Evolutionary conservation across 2,329 filamentous ascomycete species (phyloP).

Genomic region (Cladophialophora exuberans): DNA sequence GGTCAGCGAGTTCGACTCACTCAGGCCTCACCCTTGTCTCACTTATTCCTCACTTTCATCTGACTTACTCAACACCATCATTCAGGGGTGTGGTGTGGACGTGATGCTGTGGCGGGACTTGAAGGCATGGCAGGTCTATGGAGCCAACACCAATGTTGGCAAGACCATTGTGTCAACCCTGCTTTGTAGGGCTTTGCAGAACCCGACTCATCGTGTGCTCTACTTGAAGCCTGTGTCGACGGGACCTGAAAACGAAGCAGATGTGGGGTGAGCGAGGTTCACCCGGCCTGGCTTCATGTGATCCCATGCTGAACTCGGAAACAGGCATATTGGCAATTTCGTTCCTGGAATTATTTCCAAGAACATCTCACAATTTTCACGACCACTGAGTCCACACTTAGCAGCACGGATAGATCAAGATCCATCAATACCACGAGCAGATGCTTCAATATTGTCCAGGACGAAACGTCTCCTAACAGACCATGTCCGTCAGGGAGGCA

Average conservation of each 20-base stretch:
- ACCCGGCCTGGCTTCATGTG: constrained; percentile 8
- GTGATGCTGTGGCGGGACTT: constrained; percentile 62
- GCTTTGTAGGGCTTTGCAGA: constrained; percentile 65
- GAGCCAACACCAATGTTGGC: constrained; percentile 81
- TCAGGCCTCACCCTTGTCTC: not conserved
- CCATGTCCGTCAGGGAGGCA: constrained; percentile 35
- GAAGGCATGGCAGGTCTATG: constrained; percentile 74
- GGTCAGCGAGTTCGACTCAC: constrained; percentile 5
- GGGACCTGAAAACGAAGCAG: constrained; percentile 69
- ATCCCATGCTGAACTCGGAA: not conserved
- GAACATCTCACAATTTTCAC: constrained; percentile 71
- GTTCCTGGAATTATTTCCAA: constrained; percentile 60
- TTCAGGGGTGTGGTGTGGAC: too few relatives aligned
- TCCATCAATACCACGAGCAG: constrained; percentile 49
- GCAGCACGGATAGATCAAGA: constrained; percentile 55
- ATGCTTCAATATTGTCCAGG: constrained; percentile 54
- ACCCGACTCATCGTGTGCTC: constrained; percentile 51
- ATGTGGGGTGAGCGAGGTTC: constrained; percentile 60
- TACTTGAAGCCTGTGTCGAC: constrained; percentile 86
- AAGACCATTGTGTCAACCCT: constrained; percentile 81
- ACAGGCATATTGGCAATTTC: constrained; percentile 66
- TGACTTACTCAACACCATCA: too few relatives aligned
- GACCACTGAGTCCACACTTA: constrained; percentile 77
- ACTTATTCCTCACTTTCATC: not conserved
- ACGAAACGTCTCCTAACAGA: constrained; percentile 50